phyloP scores from a whole-genome alignment of 1,284 basidiomycete genomes.

The Ceratobasidium sp. region DNA sequence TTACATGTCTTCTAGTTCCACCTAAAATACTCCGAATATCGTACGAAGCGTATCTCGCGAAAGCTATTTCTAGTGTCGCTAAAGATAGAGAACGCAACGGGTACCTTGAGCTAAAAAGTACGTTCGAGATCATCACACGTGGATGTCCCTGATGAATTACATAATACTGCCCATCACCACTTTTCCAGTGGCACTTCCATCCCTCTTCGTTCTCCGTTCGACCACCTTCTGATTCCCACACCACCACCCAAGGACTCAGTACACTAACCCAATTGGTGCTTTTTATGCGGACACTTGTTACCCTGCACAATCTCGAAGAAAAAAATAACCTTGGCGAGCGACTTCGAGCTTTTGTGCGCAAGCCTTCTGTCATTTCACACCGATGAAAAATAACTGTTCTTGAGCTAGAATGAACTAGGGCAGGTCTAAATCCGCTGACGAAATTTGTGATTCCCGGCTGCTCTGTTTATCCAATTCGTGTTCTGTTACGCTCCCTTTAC shows the following conservation, averaged over 20 bases:
- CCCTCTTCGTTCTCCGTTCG: not conserved
- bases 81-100: not conserved
- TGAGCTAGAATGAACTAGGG: not conserved
- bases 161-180: not conserved
- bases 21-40: not conserved
- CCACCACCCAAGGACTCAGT: not conserved
- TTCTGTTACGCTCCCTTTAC: not conserved
- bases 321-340: not conserved
- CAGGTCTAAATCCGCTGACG: not conserved
- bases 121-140: too few relatives aligned
- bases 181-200: not conserved
- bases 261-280: too few relatives aligned
- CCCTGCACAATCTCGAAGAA: not conserved
- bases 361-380: not conserved
- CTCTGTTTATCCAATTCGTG: not conserved
- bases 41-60: not conserved
- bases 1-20: not conserved
- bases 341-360: not conserved
- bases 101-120: not conserved
- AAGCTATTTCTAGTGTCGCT: not conserved
- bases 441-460: not conserved
- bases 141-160: too few relatives aligned
- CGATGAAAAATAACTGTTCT: not conserved
- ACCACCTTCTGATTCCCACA: conserved; percentile 6
- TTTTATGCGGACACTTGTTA: not conserved